Percentiles rank a stretch among this genome's conserved stretches.
Conservation (phyloP, 1,284 basidiomycete genomes). For the Butyriboletus pseudospeciosus region DNA sequence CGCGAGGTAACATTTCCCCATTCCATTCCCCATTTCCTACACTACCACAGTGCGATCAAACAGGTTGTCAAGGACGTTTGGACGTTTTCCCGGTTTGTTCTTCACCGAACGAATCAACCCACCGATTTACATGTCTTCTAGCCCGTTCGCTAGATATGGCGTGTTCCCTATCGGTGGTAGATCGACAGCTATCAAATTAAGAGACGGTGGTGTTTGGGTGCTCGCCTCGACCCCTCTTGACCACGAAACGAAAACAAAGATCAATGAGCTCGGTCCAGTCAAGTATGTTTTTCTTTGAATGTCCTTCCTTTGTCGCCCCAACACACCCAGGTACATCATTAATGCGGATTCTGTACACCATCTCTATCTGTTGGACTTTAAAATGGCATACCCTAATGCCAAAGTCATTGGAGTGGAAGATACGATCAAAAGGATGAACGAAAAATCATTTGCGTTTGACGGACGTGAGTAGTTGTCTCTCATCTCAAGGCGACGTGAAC, state of each 20-base stretch:
- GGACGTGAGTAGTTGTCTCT: slow-evolving; percentile 48
- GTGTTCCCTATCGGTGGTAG: slow-evolving; percentile 74
- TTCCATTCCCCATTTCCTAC: neutral
- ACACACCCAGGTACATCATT: slow-evolving; percentile 54
- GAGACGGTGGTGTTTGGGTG: slow-evolving; percentile 73
- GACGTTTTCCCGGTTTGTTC: slow-evolving; percentile 64
- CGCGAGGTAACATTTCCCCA: slow-evolving; percentile 24
- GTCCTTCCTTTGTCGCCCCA: neutral
- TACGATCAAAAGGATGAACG: slow-evolving; percentile 42
- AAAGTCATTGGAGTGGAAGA: slow-evolving; percentile 67
- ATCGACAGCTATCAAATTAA: slow-evolving; percentile 77
- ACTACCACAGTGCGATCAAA: slow-evolving; percentile 1
- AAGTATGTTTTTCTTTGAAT: slow-evolving; percentile 40
- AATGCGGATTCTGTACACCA: slow-evolving; percentile 63
- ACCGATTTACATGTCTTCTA: slow-evolving; percentile 28
- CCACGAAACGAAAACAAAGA: slow-evolving; percentile 63
- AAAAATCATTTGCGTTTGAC: slow-evolving; percentile 48
- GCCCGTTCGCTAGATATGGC: slow-evolving; percentile 67
- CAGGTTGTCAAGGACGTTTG: slow-evolving; percentile 60
- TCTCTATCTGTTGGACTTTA: slow-evolving; percentile 65
- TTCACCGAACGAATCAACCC: neutral
- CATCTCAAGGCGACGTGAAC: neutral
- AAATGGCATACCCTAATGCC: slow-evolving; percentile 73
- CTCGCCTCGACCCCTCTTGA: slow-evolving; percentile 82
- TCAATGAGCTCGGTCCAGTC: slow-evolving; percentile 74